Base-by-base conservation (phyloP, 2,329 filamentous ascomycete species). In the Amesomyces nigricolor region DNA sequence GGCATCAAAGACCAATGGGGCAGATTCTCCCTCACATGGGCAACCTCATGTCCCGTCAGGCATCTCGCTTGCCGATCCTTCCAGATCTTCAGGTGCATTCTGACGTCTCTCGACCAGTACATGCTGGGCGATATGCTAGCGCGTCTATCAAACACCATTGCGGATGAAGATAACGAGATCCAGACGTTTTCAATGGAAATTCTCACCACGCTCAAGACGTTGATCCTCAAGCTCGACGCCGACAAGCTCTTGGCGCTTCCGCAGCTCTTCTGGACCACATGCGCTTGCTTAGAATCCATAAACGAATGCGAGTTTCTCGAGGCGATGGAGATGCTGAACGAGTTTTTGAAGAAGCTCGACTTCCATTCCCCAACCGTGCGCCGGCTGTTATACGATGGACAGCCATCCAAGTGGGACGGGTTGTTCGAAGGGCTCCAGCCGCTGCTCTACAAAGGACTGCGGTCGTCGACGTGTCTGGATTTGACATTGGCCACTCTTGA, bases 121-220 rank as follows among this genome's bases (percentile, higher is more conserved):
- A 99, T 97, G 92, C 80, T 99, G 14, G 91, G 90, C 2, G 94
- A 99, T 66, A 99, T 99, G 91, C 82, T 99, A 19, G 91, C 89
- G 11, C 82, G 95, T 46, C 77, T 99, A 32, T 97, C 92, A 1
- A 99, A 97, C 69, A 99, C 94, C 0, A 94, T 99, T 64, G 91
- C 95, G 0, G 92, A 97, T 61, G 91, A 96, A 63, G 90, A 96
- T 65, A 82, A 85, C 0, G 92, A 97, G 71, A 95, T 96, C 52
- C 90, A 96, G 66, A 92, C 91, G 0, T 99, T 99, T 66, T 95
- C 94, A 0, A 92, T 97, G 86, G 95, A 99, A 68, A 97, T 99
- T 55, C 72, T 99, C 51, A 96, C 91, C 0, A 99, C 95, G 0
- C 71, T 99, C 50, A 91, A 95, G 67, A 91, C 91, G 0, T 87